Evolutionary conservation across 768 basidiomycete genomes (phyloP), one percentile per base, ranked within the genome.

Genomic region (Trametes cinnabarina): DNA sequence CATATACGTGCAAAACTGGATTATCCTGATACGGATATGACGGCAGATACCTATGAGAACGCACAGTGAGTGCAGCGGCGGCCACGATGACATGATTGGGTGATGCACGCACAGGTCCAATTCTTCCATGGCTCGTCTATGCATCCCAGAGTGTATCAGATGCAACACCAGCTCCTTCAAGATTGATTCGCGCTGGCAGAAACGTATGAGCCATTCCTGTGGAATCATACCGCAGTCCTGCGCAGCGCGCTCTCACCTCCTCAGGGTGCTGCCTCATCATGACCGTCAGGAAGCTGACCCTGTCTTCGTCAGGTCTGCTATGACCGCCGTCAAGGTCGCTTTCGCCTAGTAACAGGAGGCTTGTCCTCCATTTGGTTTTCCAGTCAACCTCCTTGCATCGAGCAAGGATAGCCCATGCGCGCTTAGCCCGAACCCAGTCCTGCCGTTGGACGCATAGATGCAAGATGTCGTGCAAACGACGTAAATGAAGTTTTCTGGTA

Each of bases 21-120:
- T 92, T 90, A 63, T 92, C 88, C 67, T 86, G 87, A 74, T 86
- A 96, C 2, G 94, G 94, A 68, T 90, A 88, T 2, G 91, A 88
- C 1, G 92, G 90, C 5, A 96, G 79, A 69, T 91, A 95, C 23
- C 93, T 93, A 61, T 55, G 8, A 52, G 58, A 48, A 44, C 44
- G 48, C 22, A 60, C n/a, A 61, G 44, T 43, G 19, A 39, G 53
- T 39, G 20, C 32, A 11, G 20, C 19, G 44, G 47, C 34, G 32
- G 48, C n/a, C n/a, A n/a, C n/a, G n/a, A n/a, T n/a, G n/a, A n/a
- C 50, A 41, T 39, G 22, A 30, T 9, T 42, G 47, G 47, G 30
- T 40, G 32, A 40, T 49, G 42, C 17, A 72, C 82, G 62, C 72
- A 94, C 92, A 94, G 78, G 68, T 94, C 91, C 12, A 96, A 74